Conservation (phyloP, 2,329 filamentous ascomycete species). For the Talaromyces sp. region DNA sequence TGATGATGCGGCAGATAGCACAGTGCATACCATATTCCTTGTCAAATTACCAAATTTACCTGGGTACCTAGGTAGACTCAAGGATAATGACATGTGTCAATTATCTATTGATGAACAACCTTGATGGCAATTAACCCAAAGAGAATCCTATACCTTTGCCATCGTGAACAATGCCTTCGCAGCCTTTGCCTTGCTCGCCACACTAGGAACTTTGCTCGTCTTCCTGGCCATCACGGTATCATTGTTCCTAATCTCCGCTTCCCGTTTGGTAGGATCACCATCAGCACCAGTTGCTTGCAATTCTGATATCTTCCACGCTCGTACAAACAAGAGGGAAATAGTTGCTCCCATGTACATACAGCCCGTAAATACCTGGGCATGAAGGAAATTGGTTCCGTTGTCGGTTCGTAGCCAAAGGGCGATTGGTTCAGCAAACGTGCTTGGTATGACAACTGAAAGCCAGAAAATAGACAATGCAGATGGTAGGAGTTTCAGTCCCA, state of each 20-base stretch:
- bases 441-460: slow-evolving; percentile 8
- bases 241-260: neutral
- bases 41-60: too few relatives aligned
- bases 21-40: too few relatives aligned
- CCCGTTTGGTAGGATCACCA: neutral
- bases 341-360: slow-evolving; percentile 6
- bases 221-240: neutral
- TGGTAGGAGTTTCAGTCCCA: slow-evolving; percentile 3
- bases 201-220: neutral
- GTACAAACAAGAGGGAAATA: slow-evolving; percentile 3
- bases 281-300: neutral
- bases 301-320: slow-evolving; percentile 1
- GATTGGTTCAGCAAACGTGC: slow-evolving; percentile 8
- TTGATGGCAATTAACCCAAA: too few relatives aligned
- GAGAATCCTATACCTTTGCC: neutral
- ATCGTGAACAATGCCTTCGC: neutral
- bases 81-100: too few relatives aligned
- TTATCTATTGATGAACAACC: too few relatives aligned
- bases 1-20: too few relatives aligned
- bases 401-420: neutral
- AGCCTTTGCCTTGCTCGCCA: neutral
- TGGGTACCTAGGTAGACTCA: too few relatives aligned
- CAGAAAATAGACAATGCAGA: slow-evolving; percentile 5
- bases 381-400: slow-evolving; percentile 1
- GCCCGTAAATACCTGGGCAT: neutral